These are phyloP conservation scores for Crucihimalaya himalaica DNA, from an alignment of 345 rosid genomes.

Conservation along the genomic window DNA sequence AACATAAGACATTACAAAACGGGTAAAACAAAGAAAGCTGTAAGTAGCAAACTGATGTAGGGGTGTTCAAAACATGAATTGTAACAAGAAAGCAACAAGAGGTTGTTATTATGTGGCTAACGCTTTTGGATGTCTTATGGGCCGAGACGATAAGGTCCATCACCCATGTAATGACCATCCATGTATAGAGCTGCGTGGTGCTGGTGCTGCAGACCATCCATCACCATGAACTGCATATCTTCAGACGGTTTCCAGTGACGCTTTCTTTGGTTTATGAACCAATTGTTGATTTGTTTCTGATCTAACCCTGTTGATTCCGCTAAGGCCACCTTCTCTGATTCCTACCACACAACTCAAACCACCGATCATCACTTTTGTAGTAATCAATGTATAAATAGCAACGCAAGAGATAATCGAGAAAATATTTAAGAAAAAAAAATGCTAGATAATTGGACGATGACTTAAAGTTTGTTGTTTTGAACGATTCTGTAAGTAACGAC, in stretches of 20 bases:
- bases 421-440: not conserved
- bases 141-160: constrained; percentile 92
- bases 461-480: not conserved
- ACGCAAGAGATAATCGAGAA: not conserved
- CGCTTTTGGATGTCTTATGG: constrained; percentile 50
- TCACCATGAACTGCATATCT: constrained; percentile 99
- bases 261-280: constrained; percentile 99
- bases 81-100: constrained; percentile 15
- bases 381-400: not conserved
- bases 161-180: constrained; percentile 89
- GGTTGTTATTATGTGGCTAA: constrained; percentile 17
- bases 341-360: constrained; percentile 47
- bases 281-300: constrained; percentile 97
- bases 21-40: constrained; percentile 10
- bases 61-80: constrained; percentile 4
- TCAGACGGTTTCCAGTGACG: constrained; percentile 99
- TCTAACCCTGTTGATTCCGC: constrained; percentile 97
- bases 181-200: constrained; percentile 87
- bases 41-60: constrained; percentile 14
- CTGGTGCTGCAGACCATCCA: constrained; percentile 87
- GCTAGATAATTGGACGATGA: not conserved
- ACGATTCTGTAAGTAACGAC: not conserved
- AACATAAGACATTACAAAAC: constrained; percentile 16
- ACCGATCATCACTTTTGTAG: constrained; percentile 4
- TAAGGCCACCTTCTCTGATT: constrained; percentile 91